Percentiles rank a stretch among this genome's conserved stretches.
Evolutionary conservation across 139 green algal genomes (phyloP).

Genomic region (Picochlorum sp.): DNA sequence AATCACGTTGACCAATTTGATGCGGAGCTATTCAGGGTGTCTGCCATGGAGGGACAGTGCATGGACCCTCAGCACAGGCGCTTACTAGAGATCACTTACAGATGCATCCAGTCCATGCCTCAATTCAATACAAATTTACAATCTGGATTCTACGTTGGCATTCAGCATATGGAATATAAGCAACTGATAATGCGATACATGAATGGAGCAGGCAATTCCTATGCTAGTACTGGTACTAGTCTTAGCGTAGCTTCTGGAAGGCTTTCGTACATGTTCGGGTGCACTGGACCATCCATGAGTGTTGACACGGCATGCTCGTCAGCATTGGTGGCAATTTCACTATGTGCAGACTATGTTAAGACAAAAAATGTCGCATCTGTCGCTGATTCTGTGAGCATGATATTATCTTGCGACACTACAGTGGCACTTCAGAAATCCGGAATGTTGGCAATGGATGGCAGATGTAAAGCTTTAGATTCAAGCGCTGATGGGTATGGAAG

Average conservation of each 20-base stretch:
- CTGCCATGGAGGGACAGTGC: constrained; percentile 33
- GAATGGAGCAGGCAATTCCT: constrained; percentile 35
- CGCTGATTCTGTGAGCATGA: constrained; percentile 34
- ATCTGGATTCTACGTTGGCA: constrained; percentile 51
- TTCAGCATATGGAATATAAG: constrained; percentile 66
- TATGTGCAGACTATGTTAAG: constrained; percentile 21
- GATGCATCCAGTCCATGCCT: constrained; percentile 14
- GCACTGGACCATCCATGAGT: constrained; percentile 29
- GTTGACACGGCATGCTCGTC: constrained; percentile 50
- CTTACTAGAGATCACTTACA: constrained; percentile 35
- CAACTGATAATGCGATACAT: constrained; percentile 36
- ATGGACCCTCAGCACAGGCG: constrained; percentile 72
- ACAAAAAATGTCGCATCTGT: constrained; percentile 12
- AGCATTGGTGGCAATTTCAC: constrained; percentile 28
- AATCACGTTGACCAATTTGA: constrained; percentile 44
- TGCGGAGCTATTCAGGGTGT: constrained; percentile 35
- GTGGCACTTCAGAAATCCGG: constrained; percentile 24
- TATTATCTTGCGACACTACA: constrained; percentile 24
- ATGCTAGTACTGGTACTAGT: constrained; percentile 58
- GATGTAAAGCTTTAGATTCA: constrained; percentile 61
- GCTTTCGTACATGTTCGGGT: constrained; percentile 37
- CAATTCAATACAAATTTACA: not conserved
- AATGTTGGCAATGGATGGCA: constrained; percentile 55
- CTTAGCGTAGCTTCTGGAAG: constrained; percentile 51
- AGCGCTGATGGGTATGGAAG: constrained; percentile 72